Conservation (phyloP, 768 basidiomycete genomes). For the Hypsizygus marmoreus region DNA sequence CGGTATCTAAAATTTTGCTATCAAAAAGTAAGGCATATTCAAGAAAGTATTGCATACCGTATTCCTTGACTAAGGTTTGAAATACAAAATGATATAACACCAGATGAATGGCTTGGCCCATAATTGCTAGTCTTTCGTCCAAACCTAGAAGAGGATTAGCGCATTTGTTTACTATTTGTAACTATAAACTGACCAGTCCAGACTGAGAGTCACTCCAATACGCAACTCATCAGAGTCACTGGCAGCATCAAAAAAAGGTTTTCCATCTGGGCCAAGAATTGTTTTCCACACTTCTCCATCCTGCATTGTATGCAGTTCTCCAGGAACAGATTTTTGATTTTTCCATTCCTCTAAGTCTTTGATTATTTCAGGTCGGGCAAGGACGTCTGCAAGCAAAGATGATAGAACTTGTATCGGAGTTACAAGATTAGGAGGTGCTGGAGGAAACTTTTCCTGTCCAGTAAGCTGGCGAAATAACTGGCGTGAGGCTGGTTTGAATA, state of each 20-base stretch:
- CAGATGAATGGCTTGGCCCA: conserved; percentile 3
- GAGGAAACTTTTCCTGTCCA: too few species aligned
- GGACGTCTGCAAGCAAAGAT: neutral
- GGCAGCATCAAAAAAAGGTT: neutral
- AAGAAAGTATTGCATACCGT: too few species aligned
- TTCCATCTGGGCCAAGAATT: conserved; percentile 1
- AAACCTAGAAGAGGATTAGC: neutral
- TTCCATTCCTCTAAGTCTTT: neutral
- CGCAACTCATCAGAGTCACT: neutral
- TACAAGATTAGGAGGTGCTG: neutral
- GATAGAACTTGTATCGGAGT: neutral
- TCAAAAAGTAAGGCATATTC: too few species aligned
- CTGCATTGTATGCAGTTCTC: too few species aligned
- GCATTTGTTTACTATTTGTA: neutral
- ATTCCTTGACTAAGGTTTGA: neutral
- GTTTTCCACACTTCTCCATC: neutral
- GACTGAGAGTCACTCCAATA: neutral
- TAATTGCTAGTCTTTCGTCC: conserved; percentile 1
- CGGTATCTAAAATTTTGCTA: too few species aligned
- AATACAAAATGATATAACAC: conserved; percentile 1
- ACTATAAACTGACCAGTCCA: neutral
- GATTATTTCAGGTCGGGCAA: neutral
- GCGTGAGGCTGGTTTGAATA: neutral
- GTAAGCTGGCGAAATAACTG: neutral
- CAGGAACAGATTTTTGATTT: neutral